Evolutionary conservation across 495 filamentous ascomycete species (phyloP), one percentile per base, ranked within the genome.

Genomic region (Trichoderma parareesei): DNA sequence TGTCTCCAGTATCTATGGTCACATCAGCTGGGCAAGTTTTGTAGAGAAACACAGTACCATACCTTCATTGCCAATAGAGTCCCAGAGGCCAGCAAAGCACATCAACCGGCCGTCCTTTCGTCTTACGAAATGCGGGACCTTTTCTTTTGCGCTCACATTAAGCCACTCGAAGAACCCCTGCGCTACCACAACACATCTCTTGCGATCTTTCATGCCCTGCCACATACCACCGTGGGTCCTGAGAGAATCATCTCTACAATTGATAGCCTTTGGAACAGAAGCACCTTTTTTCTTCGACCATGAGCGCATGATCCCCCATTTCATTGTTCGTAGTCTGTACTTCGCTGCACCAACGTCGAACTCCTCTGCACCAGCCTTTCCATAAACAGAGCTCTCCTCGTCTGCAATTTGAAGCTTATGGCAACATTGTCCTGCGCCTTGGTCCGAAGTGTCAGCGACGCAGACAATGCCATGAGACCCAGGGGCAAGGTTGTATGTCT

Each of bases 131-230:
- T 97, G 86, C 46, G 94, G 94, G 0, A 92, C 76, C 74, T 87
- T 91, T 66, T 91, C 87, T 69, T 90, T 93, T 1, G 86, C 81
- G 0, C 85, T 86, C 38, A 85, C 90, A 74, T 94, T 91, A 62
- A 94, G 74, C 94, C 94, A 98, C 74, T 98, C 94, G 73, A 93
- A 98, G 75, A 97, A 98, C 3, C 94, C 94, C 74, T 97, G 87
- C 14, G 88, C 91, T 4, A 93, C 68, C 2, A 98, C 86, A 49
- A 97, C 78, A 71, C 94, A 98, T 35, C 94, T 82, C 73, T 97
- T 96, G 69, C 79, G 84, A 60, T 85, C 82, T 73, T 96, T 97
- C 89, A 98, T 96, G 14, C 81, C 83, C 37, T 83, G 88, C 94
- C 94, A 98, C 87, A 97, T 91, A 13, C 92, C 92, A 3, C 84